phyloP scores from a whole-genome alignment of 2,329 filamentous ascomycete species.

The Monosporascus sp. region DNA sequence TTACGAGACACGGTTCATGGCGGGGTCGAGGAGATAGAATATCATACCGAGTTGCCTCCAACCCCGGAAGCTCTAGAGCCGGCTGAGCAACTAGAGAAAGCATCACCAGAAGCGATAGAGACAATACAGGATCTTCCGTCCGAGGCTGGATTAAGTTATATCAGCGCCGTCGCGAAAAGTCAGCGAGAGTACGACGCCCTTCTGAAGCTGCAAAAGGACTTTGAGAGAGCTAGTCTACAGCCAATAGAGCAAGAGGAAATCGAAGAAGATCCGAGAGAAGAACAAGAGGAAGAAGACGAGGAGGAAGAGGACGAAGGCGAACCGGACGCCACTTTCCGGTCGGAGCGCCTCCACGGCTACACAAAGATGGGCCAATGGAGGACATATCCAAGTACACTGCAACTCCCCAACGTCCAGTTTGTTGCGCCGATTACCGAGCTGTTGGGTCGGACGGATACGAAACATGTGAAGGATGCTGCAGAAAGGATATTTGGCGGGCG shows the following conservation, averaged over 20 bases:
- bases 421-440: constrained; percentile 64
- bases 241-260: constrained; percentile 26
- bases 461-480: constrained; percentile 69
- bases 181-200: constrained; percentile 51
- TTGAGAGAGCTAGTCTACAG: constrained; percentile 37
- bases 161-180: constrained; percentile 45
- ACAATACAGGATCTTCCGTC: constrained; percentile 22
- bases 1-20: constrained; percentile 52
- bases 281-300: constrained; percentile 27
- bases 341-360: constrained; percentile 63
- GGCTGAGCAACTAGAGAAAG: constrained; percentile 20
- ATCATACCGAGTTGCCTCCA: constrained; percentile 19
- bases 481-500: constrained; percentile 70
- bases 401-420: constrained; percentile 66
- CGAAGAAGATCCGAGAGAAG: constrained; percentile 25
- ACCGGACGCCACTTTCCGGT: constrained; percentile 24
- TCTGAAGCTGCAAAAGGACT: constrained; percentile 52
- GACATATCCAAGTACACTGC: constrained; percentile 67
- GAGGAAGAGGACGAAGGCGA: constrained; percentile 31
- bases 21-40: constrained; percentile 56
- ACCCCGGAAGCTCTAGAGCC: constrained; percentile 18
- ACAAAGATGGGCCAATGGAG: constrained; percentile 70
- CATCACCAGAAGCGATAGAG: constrained; percentile 6
- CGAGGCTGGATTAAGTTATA: constrained; percentile 34
- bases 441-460: constrained; percentile 61